phyloP scores from a whole-genome alignment of 495 filamentous ascomycete genomes.

The Penicillium flavigenum region DNA sequence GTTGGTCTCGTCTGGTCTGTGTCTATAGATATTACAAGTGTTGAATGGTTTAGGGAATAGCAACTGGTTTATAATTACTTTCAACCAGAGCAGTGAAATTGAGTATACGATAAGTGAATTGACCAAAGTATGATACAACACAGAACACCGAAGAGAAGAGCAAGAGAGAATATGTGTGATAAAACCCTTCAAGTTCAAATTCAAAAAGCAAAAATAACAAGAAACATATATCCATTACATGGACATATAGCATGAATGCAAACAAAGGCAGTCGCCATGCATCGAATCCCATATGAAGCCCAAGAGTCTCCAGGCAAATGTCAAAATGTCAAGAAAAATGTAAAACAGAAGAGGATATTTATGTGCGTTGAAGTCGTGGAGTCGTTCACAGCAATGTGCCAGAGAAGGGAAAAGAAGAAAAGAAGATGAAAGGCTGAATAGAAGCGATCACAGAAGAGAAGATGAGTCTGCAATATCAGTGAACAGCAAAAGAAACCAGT shows the following conservation, averaged over 20 bases:
- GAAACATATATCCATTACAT: slow-evolving; percentile 7
- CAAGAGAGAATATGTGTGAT: too few relatives aligned
- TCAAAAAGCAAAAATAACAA: background rate
- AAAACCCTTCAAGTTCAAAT: background rate
- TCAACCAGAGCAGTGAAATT: background rate
- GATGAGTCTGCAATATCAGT: slow-evolving; percentile 4
- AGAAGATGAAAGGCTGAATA: background rate
- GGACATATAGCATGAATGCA: background rate
- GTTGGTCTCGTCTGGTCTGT: background rate
- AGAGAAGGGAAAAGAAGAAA: slow-evolving; percentile 20
- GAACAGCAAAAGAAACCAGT: background rate
- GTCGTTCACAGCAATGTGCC: slow-evolving; percentile 34
- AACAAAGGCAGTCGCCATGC: slow-evolving; percentile 8
- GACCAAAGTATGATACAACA: background rate
- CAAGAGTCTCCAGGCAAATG: background rate
- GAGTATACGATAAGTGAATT: background rate
- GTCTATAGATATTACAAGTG: background rate
- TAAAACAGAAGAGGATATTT: slow-evolving; percentile 24
- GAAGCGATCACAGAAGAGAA: slow-evolving; percentile 1
- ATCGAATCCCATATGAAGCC: background rate
- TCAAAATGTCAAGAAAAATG: slow-evolving; percentile 7
- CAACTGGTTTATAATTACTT: background rate
- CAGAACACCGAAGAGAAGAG: background rate
- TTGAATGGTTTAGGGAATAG: background rate
- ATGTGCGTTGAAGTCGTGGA: slow-evolving; percentile 37